Percentiles rank a stretch among this genome's conserved stretches.
Conservation (phyloP, 2,329 filamentous ascomycete species). For the Paracoccidioides brasiliensis region DNA sequence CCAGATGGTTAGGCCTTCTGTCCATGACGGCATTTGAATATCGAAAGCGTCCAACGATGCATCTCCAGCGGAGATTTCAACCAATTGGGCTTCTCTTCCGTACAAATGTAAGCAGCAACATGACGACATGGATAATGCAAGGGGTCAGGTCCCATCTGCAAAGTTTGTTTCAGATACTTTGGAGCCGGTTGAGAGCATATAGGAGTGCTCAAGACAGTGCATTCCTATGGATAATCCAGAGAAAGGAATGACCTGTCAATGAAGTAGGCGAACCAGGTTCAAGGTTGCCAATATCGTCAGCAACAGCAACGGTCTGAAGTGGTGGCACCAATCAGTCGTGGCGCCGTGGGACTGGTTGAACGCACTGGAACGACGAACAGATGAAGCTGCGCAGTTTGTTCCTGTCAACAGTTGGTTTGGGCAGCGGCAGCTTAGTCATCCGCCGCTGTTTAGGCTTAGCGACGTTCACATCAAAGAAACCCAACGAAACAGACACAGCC, state of each 20-base stretch:
- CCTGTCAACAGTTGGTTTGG: background rate
- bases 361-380: no score
- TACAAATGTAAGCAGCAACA: background rate
- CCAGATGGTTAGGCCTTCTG: background rate
- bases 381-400: background rate
- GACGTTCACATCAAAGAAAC: background rate
- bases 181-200: background rate
- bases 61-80: background rate
- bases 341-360: background rate
- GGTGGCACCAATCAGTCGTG: conserved; percentile 2
- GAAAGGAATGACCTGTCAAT: background rate
- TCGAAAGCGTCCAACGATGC: background rate
- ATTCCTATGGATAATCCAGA: background rate
- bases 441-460: background rate
- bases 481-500: background rate
- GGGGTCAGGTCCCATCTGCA: background rate
- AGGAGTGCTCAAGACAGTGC: background rate
- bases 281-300: background rate
- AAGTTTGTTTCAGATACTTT: background rate
- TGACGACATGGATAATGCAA: conserved; percentile 1
- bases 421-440: background rate
- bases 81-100: background rate
- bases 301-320: background rate
- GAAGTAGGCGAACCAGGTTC: background rate
- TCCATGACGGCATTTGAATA: background rate